Conservation (phyloP, 176 grass and related monocot genomes). For the Cenchrus purpureus region DNA sequence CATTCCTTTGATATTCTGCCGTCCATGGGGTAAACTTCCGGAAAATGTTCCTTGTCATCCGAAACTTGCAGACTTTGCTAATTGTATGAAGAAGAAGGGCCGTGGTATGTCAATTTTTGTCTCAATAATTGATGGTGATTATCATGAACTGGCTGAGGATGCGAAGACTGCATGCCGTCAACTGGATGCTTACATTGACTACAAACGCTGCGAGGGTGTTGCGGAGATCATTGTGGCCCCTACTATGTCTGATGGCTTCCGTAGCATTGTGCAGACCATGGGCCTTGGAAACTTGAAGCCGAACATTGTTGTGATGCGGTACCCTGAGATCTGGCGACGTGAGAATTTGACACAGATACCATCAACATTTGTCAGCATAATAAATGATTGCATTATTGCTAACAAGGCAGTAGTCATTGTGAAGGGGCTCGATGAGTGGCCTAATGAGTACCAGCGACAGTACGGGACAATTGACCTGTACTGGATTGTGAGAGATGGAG, state of each 20-base stretch:
- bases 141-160: constrained; percentile 89
- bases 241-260: constrained; percentile 91
- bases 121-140: constrained; percentile 92
- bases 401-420: constrained; percentile 98
- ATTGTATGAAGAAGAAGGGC: constrained; percentile 99
- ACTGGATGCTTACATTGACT: constrained; percentile 86
- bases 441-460: constrained; percentile 90
- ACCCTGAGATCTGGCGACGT: constrained; percentile 94
- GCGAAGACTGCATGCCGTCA: constrained; percentile 87
- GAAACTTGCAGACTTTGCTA: constrained; percentile 98
- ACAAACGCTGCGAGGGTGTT: constrained; percentile 95
- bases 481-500: constrained; percentile 97
- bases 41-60: constrained; percentile 98
- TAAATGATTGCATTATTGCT: constrained; percentile 98
- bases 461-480: constrained; percentile 97
- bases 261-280: constrained; percentile 92
- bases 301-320: constrained; percentile 95
- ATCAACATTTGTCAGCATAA: constrained; percentile 93
- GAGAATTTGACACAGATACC: constrained; percentile 95
- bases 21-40: constrained; percentile 98
- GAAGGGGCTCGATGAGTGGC: constrained; percentile 99
- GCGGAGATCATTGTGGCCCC: constrained; percentile 95
- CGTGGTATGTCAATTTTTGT: constrained; percentile 98
- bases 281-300: constrained; percentile 97
- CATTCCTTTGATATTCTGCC: constrained; percentile 95